phyloP scores from a whole-genome alignment of 352 stramenopile genomes.

The Hyaloperonospora brassicae region DNA sequence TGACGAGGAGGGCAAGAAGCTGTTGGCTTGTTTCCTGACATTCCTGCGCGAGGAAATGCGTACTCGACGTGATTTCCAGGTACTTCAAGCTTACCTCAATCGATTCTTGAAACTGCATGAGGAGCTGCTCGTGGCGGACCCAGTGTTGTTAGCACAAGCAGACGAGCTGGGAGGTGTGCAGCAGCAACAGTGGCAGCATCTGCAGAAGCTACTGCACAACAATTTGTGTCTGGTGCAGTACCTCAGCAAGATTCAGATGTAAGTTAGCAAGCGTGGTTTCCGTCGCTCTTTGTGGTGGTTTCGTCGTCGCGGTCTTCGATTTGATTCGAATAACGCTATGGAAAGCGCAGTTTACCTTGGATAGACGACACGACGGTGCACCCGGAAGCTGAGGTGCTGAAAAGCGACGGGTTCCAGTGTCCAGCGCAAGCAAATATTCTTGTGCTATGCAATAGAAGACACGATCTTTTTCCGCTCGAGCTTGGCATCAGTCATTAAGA shows the following conservation, averaged over 20 bases:
- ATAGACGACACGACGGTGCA: too few relatives aligned
- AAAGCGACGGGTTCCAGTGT: too few relatives aligned
- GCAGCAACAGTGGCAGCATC: constrained; percentile 68
- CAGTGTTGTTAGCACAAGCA: constrained; percentile 44
- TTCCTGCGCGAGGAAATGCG: constrained; percentile 64
- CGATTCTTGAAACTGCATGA: constrained; percentile 83
- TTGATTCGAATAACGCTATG: too few relatives aligned
- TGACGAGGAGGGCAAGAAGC: constrained; percentile 58
- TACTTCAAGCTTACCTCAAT: constrained; percentile 81
- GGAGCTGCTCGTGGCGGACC: constrained; percentile 53
- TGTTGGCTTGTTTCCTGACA: constrained; percentile 54
- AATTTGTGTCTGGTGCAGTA: constrained; percentile 84
- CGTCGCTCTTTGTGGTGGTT: too few relatives aligned
- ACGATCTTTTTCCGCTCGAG: too few relatives aligned
- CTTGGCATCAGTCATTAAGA: too few relatives aligned
- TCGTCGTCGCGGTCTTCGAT: too few relatives aligned
- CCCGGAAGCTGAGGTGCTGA: too few relatives aligned
- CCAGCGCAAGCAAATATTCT: too few relatives aligned
- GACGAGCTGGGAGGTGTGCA: constrained; percentile 50
- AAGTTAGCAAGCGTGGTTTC: constrained; percentile 14
- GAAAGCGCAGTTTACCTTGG: too few relatives aligned
- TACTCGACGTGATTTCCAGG: constrained; percentile 61
- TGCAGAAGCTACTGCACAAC: constrained; percentile 78
- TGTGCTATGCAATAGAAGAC: too few relatives aligned
- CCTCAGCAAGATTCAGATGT: constrained; percentile 86